phyloP scores from a whole-genome alignment of 352 stramenopile genomes.

The Phytophthora tentaculata region DNA sequence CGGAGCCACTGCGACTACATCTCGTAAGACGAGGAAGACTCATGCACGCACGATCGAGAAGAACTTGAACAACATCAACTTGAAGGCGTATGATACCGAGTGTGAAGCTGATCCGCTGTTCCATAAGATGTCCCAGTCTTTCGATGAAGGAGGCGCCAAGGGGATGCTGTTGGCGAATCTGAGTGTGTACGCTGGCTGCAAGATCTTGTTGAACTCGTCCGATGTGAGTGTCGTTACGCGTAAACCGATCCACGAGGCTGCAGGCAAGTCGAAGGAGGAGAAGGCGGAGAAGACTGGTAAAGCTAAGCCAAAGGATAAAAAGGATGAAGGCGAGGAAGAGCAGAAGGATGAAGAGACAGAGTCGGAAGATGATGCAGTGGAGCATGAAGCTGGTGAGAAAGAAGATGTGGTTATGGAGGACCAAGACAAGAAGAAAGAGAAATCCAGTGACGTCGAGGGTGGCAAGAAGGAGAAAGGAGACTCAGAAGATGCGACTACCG shows the following conservation, averaged over 20 bases:
- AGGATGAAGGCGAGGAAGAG: neutral
- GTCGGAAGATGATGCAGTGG: slow-evolving; percentile 8
- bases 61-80: slow-evolving; percentile 88
- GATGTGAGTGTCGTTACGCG: slow-evolving; percentile 72
- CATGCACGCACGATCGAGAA: slow-evolving; percentile 85
- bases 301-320: slow-evolving; percentile 11
- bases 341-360: slow-evolving; percentile 9
- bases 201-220: slow-evolving; percentile 83
- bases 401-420: neutral
- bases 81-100: slow-evolving; percentile 87
- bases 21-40: slow-evolving; percentile 56
- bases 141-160: slow-evolving; percentile 92
- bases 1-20: slow-evolving; percentile 34
- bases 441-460: slow-evolving; percentile 1
- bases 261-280: slow-evolving; percentile 23
- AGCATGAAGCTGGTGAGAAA: neutral
- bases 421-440: neutral
- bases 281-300: slow-evolving; percentile 15
- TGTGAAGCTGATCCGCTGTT: slow-evolving; percentile 92
- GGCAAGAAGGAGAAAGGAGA: slow-evolving; percentile 13
- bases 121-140: slow-evolving; percentile 93
- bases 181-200: slow-evolving; percentile 87
- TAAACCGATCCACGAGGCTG: slow-evolving; percentile 42
- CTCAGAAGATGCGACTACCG: slow-evolving; percentile 19
- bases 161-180: slow-evolving; percentile 94